Evolutionary conservation across 2,329 filamentous ascomycete species (phyloP).

Genomic region (Cladosporium sp.): DNA sequence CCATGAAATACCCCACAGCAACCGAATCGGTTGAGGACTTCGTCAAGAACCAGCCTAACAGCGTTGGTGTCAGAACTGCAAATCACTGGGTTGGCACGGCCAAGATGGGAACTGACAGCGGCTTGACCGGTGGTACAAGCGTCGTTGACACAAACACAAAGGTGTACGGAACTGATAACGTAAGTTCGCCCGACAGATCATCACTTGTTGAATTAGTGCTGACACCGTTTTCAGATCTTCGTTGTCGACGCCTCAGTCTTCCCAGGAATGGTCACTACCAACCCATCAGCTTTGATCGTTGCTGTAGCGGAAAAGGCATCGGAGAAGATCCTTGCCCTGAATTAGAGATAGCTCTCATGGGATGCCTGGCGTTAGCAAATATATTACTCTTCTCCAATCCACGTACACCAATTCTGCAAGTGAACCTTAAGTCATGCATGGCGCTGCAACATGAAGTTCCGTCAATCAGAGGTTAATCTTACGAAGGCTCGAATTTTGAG

Average conservation of each 20-base stretch:
- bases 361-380: no score
- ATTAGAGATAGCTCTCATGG: background rate
- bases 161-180: conserved; percentile 59
- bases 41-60: conserved; percentile 43
- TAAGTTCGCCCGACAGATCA: background rate
- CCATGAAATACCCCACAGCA: conserved; percentile 52
- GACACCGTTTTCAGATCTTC: conserved; percentile 42
- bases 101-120: conserved; percentile 42
- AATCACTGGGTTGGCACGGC: conserved; percentile 44
- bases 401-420: no score
- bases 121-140: conserved; percentile 37
- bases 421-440: no score
- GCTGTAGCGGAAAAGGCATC: conserved; percentile 61
- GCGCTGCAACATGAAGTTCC: no score
- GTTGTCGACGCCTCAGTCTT: conserved; percentile 67
- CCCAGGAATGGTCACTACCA: conserved; percentile 64
- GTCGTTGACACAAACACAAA: conserved; percentile 50
- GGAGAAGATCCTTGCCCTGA: conserved; percentile 46
- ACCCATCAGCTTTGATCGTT: conserved; percentile 63
- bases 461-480: no score
- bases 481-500: no score
- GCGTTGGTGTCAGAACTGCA: conserved; percentile 35
- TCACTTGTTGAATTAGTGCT: background rate
- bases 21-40: conserved; percentile 53
- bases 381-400: no score